Percentiles rank a stretch among this genome's conserved stretches.
Conservation (phyloP, 2,329 filamentous ascomycete genomes). For the Sclerotinia borealis region DNA sequence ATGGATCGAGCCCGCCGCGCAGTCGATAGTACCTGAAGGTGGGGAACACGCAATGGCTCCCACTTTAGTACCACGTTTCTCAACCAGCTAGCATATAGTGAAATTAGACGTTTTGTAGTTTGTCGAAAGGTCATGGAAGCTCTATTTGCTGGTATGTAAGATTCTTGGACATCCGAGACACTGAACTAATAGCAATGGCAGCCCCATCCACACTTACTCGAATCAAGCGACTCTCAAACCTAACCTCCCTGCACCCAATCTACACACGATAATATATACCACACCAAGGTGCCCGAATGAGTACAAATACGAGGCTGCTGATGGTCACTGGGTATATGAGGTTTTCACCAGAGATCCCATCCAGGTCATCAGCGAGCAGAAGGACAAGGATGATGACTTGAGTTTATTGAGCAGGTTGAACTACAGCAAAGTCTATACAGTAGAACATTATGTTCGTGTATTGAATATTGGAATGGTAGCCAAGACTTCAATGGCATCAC, state of each 20-base stretch:
- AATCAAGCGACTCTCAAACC: conserved; percentile 23
- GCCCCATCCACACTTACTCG: conserved; percentile 25
- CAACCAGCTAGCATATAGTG: conserved; percentile 17
- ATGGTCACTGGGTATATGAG: conserved; percentile 5
- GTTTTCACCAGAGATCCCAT: conserved; percentile 20
- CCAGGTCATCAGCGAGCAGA: conserved; percentile 15
- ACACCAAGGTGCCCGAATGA: background rate
- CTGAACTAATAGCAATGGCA: background rate
- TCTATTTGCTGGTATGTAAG: conserved; percentile 20
- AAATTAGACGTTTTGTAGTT: conserved; percentile 26
- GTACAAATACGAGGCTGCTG: background rate
- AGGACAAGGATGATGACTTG: background rate
- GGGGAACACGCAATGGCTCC: conserved; percentile 11
- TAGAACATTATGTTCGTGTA: conserved; percentile 23
- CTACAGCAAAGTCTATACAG: conserved; percentile 27
- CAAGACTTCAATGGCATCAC: background rate
- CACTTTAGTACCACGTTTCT: conserved; percentile 15
- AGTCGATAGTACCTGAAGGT: background rate
- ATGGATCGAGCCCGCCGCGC: conserved; percentile 24
- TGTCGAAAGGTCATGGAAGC: conserved; percentile 19
- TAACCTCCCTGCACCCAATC: conserved; percentile 8
- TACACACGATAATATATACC: conserved; percentile 9
- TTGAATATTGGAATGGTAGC: conserved; percentile 18
- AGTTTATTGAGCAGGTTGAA: conserved; percentile 19
- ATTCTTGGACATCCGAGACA: background rate